Percentiles rank a stretch among this genome's conserved stretches.
Evolutionary conservation across 306 rosid species (phyloP).

Genomic region (Prinsepia uniflora): DNA sequence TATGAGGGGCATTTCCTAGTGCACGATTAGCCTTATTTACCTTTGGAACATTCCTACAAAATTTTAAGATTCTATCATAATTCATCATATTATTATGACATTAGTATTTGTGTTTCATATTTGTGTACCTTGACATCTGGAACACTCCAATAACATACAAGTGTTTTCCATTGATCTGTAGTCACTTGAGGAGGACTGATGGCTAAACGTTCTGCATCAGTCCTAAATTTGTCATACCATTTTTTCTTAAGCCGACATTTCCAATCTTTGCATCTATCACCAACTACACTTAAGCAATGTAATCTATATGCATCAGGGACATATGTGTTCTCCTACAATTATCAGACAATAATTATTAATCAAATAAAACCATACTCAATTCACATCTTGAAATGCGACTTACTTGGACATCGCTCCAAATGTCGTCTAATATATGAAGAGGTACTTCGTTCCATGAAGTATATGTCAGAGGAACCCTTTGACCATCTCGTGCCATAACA

Average conservation of each 20-base stretch:
- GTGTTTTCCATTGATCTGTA: background rate
- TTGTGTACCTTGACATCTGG: background rate
- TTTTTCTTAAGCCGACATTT: background rate
- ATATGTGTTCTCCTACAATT: background rate
- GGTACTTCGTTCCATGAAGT: background rate
- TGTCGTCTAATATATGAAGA: background rate
- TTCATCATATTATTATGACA: background rate
- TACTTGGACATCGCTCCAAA: background rate
- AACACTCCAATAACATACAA: no score
- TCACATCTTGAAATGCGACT: no score
- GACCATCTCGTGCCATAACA: background rate
- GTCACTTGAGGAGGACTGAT: background rate
- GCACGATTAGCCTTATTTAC: no score
- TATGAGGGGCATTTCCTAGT: no score
- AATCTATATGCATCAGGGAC: no score
- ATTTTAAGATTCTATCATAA: background rate
- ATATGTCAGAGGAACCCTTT: background rate
- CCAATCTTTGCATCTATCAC: background rate
- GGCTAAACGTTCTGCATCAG: background rate
- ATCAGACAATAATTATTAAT: no score
- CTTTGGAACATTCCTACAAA: no score
- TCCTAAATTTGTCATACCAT: background rate
- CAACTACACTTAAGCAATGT: background rate
- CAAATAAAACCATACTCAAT: no score
- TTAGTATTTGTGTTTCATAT: background rate